Base-by-base conservation (phyloP, 768 basidiomycete genomes). In the Collybiopsis luxurians region DNA sequence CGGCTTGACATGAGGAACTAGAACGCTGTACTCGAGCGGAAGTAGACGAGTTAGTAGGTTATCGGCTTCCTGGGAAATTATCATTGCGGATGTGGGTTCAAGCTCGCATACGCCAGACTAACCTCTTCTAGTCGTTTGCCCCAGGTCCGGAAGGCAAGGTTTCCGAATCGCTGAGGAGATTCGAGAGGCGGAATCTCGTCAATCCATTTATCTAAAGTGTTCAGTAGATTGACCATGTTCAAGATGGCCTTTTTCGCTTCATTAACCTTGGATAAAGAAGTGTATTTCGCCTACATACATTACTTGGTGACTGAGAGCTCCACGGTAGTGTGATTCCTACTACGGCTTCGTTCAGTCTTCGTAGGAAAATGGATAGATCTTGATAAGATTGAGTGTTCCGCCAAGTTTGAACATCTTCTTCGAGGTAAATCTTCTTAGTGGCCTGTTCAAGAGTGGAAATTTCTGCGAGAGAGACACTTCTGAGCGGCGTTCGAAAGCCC, bases 141-240 rank as follows among this genome's bases (percentile, higher is more conserved):
- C 89, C 94, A 98, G 15, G 81, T 81, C 53, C 95, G 78, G 64
- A 98, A 98, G 0, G 92, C 87, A 17, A 95, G 81, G 70, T 98
- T 97, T 1, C 96, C 96, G 67, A 90, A 99, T 10, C 94, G 80
- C 62, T 97, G 95, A 4, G 89, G 82, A 7, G 86, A 82, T 38
- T 80, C 67, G 5, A 83, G 77, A 0, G 87, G 84, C 2, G 95
- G 95, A 9, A 95, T 89, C 26, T 87, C 85, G 36, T 89, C 84
- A 24, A 95, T 84, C 92, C 92, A 93, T 1, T 60, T 59, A 60
- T 86, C 83, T 40, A 97, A 71, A 11, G 76, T 75, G 57, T 88
- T 81, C 17, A 99, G 73, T 59, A 95, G 71, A 4, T 63, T 64
- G 1, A 94, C 61, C 12, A 80, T 69, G 46, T 67, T 64, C n/a